phyloP scores from a whole-genome alignment of 192 early-diverging fungal species.

The Chytriomyces sp. region DNA sequence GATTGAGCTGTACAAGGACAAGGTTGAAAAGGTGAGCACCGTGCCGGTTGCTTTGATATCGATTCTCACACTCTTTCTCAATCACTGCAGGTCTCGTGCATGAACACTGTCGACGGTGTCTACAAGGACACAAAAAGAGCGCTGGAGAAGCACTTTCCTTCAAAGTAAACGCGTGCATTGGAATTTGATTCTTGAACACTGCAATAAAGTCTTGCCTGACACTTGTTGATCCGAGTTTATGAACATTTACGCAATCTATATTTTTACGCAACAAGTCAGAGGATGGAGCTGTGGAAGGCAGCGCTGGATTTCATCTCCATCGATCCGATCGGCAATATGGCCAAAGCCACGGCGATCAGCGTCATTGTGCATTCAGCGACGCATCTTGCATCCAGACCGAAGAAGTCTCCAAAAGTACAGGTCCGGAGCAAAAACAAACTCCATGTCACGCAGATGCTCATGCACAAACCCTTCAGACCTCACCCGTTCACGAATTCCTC shows the following conservation, averaged over 20 bases:
- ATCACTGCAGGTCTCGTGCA: conserved; percentile 48
- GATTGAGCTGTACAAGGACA: conserved; percentile 80
- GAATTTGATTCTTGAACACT: no score
- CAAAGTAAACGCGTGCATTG: conserved; percentile 7
- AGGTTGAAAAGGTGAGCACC: conserved; percentile 75
- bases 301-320: neutral
- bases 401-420: no score
- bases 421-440: no score
- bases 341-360: neutral
- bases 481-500: neutral
- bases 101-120: conserved; percentile 68
- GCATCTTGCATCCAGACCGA: neutral
- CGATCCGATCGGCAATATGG: neutral
- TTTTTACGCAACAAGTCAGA: neutral
- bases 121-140: conserved; percentile 67
- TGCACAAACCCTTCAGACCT: neutral
- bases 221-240: no score
- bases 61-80: conserved; percentile 21
- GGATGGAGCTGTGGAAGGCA: neutral
- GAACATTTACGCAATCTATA: no score
- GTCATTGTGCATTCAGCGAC: neutral
- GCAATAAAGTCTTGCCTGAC: no score
- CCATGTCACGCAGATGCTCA: neutral
- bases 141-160: conserved; percentile 49
- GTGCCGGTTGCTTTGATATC: neutral